Evolutionary conservation across 2,329 filamentous ascomycete species (phyloP), one percentile per base, ranked within the genome.

Genomic region (Aspergillus sp.): DNA sequence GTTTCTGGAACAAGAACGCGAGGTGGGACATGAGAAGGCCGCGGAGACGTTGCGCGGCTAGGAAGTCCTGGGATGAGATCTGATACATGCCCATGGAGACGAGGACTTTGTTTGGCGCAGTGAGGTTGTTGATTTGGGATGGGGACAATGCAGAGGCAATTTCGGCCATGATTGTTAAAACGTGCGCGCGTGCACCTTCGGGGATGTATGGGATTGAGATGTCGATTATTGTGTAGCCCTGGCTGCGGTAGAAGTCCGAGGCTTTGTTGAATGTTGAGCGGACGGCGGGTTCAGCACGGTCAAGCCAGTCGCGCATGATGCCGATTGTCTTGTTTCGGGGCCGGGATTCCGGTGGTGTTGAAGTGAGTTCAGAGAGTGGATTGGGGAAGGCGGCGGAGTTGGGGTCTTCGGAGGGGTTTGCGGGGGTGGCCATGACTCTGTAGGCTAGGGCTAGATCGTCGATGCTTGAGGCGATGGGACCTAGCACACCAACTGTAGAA

Each of bases 361-460:
- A 63, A 13, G 84, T 85, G 5, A 59, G 59, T 11, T 54, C 42
- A 4, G 61, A 54, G 4, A 79, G 73, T 5, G 85, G 80, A 33
- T 67, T 50, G 0, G 83, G 82, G 71, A 96, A 95, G 13, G 81
- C 76, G 7, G 82, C 75, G 17, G 89, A 88, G 7, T 81, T 74
- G 0, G 82, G 77, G 69, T 88, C 82, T 2, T 80, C 74, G 5
- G 64, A 63, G 33, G 65, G 64, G 0, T 87, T 84, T 66, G 96
- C 83, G 0, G 91, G 89, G 52, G 86, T 82, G 2, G 89, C 83
- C 83, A 96, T 91, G 66, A 90, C 72, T 50, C 90, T 86, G 77
- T 95, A 97, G n/a, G 89, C 88, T 52, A 92, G 81, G 60, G 89
- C 88, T 5, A 97, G 83, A 67, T 96, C 93, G 37, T 86, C 80